Conservation (phyloP, 2,329 filamentous ascomycete genomes). For the Dissoconium aciculare region DNA sequence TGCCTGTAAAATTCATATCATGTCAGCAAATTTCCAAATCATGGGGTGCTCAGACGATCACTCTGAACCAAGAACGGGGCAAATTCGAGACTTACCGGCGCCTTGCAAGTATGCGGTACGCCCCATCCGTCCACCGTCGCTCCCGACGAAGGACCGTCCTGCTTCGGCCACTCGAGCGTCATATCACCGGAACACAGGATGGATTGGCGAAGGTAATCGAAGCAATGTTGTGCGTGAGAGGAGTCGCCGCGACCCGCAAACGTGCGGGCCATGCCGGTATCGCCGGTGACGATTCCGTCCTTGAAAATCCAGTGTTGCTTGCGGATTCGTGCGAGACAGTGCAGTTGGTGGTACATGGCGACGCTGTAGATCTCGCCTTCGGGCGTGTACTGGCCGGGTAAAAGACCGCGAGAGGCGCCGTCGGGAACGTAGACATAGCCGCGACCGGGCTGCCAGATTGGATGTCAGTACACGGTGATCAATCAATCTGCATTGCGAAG, state of each 20-base stretch:
- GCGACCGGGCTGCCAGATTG: too few relatives aligned
- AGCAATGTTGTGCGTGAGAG: conserved; percentile 3
- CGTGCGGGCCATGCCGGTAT: neutral
- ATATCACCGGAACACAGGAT: conserved; percentile 6
- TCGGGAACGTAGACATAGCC: neutral
- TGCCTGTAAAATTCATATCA: neutral
- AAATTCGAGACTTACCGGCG: neutral
- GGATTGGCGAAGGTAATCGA: conserved; percentile 5
- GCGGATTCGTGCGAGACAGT: conserved; percentile 3
- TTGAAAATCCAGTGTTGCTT: neutral
- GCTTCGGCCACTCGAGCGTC: conserved; percentile 3
- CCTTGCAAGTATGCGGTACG: conserved; percentile 4
- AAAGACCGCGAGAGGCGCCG: neutral
- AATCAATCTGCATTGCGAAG: too few relatives aligned
- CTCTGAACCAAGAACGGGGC: too few relatives aligned
- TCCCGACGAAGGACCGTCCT: conserved; percentile 1
- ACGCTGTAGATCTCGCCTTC: neutral
- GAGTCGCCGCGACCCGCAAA: neutral
- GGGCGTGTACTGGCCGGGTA: neutral
- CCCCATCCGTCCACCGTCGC: conserved; percentile 1
- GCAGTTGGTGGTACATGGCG: conserved; percentile 6
- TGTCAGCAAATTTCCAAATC: too few relatives aligned
- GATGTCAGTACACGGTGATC: too few relatives aligned
- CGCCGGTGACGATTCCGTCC: neutral
- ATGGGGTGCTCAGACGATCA: too few relatives aligned